phyloP scores from a whole-genome alignment of 1,139 yeast genomes.

The Blastobotrys ciferrii region DNA sequence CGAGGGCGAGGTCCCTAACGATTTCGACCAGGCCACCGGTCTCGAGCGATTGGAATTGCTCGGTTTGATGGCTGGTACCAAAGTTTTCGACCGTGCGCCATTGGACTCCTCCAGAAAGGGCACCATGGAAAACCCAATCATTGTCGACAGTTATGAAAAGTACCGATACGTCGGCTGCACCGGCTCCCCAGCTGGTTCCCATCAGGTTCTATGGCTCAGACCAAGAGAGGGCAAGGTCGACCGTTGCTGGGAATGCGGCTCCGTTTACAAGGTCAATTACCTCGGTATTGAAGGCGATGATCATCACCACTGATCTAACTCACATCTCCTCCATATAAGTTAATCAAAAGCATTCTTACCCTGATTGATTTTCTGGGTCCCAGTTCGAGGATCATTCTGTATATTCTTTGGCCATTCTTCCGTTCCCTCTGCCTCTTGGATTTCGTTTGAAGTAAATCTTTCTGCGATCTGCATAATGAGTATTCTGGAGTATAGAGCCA shows the following conservation, averaged over 20 bases:
- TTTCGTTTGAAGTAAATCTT: no score
- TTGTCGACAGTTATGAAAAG: slow-evolving; percentile 87
- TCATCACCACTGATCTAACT: slow-evolving; percentile 29
- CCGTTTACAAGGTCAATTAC: slow-evolving; percentile 85
- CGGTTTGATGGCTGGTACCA: slow-evolving; percentile 95
- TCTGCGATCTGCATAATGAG: no score
- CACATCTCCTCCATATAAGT: not conserved
- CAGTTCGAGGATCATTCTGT: no score
- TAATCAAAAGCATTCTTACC: not conserved
- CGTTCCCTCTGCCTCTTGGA: no score
- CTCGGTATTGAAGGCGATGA: slow-evolving; percentile 67
- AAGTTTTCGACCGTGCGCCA: slow-evolving; percentile 88
- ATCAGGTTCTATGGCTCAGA: slow-evolving; percentile 89
- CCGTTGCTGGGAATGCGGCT: slow-evolving; percentile 99
- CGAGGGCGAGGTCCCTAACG: slow-evolving; percentile 83
- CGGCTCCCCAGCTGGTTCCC: slow-evolving; percentile 92
- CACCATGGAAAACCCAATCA: slow-evolving; percentile 80
- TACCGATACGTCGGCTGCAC: slow-evolving; percentile 97
- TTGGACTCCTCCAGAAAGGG: slow-evolving; percentile 87
- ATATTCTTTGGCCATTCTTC: no score
- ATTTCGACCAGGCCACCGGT: slow-evolving; percentile 97
- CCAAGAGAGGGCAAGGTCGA: slow-evolving; percentile 80
- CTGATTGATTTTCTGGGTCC: not conserved
- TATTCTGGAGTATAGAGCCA: no score
- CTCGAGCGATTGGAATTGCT: slow-evolving; percentile 92